Base-by-base conservation (phyloP, 768 basidiomycete genomes). In the Kwoniella bestiolae region DNA sequence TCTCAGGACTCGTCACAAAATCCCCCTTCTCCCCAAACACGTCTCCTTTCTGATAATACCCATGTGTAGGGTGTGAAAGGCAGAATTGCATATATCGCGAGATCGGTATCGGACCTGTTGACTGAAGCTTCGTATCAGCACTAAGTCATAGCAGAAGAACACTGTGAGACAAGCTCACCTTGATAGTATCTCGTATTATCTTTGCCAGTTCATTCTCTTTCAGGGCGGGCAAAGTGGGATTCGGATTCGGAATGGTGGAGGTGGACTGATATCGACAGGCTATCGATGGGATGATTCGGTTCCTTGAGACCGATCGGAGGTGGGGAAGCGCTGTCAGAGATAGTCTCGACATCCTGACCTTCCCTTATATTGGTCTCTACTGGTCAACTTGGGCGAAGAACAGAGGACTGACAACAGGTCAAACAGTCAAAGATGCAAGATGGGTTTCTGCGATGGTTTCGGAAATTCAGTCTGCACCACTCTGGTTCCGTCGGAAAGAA, bases 1-100 rank as follows among this genome's bases (percentile, higher is more conserved):
- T 97, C 80, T 99, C 96, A 1, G 95, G 96, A 72, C 91, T 93
- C 11, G 96, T 99, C 23, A 91, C 90, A 76, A 98, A 99, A 83
- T 99, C 96, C 5, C 96, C 96, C 45, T 85, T 84, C 0, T 86
- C 68, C 12, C 96, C 96, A 74, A 99, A 92, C 2, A 98, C 89
- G 46, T 87, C 84, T 63, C 91, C 73, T 63, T 76, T 74, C 84
- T 90, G 91, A 83, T 98, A 98, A 82, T 98, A 99, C 1, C 96
- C 96, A 59, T 92, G 84, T 0, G 86, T 89, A 1, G 94, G 93
- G 82, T 97, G 94, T 0, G 89, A 86, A 3, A 98, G 86, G 70
- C 92, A 94, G 70, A 91, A 85, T 70, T 91, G 89, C 90, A 96
- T 96, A 83, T 95, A 98, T 0, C 87, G 87, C 52, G 94, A 85